Evolutionary conservation across 306 rosid genomes (phyloP).

Genomic region (Vachellia collinsii): DNA sequence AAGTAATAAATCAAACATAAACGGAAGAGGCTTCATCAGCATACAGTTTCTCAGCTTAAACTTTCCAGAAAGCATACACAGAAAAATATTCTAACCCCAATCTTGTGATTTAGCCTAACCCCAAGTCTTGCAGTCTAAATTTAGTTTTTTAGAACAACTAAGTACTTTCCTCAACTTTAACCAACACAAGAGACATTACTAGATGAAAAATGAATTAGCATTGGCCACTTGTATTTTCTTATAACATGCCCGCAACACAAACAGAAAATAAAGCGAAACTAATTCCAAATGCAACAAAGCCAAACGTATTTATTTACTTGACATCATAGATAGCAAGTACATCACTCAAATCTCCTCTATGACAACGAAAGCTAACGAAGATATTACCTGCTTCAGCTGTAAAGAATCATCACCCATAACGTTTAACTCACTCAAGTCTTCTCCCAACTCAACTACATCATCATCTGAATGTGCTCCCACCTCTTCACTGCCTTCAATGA

Average conservation of each 20-base stretch:
- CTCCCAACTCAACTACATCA: conserved; percentile 52
- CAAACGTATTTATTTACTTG: not conserved
- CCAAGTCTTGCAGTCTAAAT: not conserved
- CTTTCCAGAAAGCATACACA: not conserved
- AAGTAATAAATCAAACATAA: not conserved
- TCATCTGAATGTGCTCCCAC: conserved; percentile 51
- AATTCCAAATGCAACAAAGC: not conserved
- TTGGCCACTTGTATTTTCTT: not conserved
- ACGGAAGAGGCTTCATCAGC: not conserved
- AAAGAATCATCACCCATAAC: conserved; percentile 49
- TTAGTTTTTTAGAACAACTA: not conserved
- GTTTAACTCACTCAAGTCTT: conserved; percentile 42
- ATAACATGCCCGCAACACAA: not conserved
- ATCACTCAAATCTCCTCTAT: not conserved
- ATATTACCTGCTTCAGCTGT: conserved; percentile 59
- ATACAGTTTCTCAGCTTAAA: not conserved
- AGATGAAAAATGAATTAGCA: conserved; percentile 9
- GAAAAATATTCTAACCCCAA: not conserved
- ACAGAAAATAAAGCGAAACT: conserved; percentile 2
- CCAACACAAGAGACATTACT: not conserved
- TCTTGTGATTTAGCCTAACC: too few species aligned
- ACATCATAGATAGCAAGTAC: not conserved
- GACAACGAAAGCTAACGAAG: conserved; percentile 21
- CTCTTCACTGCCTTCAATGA: conserved; percentile 63
- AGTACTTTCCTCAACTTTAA: not conserved